Base-by-base conservation (phyloP, 2,329 filamentous ascomycete genomes). In the Fusarium concolor region DNA sequence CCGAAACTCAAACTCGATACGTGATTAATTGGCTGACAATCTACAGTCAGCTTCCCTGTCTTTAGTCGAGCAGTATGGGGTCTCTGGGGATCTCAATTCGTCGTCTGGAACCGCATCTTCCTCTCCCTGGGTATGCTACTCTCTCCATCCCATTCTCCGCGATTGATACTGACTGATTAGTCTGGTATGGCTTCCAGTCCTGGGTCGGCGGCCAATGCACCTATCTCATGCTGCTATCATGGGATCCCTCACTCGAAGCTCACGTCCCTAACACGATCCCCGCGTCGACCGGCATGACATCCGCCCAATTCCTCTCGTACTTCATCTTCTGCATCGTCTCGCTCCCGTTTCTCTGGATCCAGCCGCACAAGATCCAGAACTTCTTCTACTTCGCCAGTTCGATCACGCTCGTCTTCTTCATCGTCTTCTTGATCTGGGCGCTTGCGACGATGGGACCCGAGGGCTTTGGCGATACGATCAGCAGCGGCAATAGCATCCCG, bases 171-270 rank as follows among this genome's bases (percentile, higher is more conserved):
- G 26, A 26, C 8, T 10, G 3, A 9, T 3, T 7, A 35, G 22
- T 46, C 18, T 79, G 78, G 79, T 81, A 81, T 52, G 80, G 77
- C 17, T 82, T 83, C 57, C 81, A 83, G 51, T 78, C 81, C 6
- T 84, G 81, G 79, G 79, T 83, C 39, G 82, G 82, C 14, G 82
- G 82, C 4, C 76, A 82, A 68, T 83, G 81, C 47, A 65, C 83
- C 55, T 82, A 83, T 50, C 76, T 84, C 43, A 81, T 81, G 50
- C 75, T 85, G 7, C 78, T 81, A 12, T 81, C 83, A 3, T 81
- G 82, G 71, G 80, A 81, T 67, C 82, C 82, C 12, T 75, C 76
- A 10, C 75, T 83, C 33, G 81, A 83, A 54, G 47, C 76, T 1
- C 79, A 79, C 61, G 78, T 84, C 42, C 78, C 76, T 15, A 83